Percentiles rank a stretch among this genome's conserved stretches.
Conservation (phyloP, 1,139 yeast genomes). For the Protomyces inouyei region DNA sequence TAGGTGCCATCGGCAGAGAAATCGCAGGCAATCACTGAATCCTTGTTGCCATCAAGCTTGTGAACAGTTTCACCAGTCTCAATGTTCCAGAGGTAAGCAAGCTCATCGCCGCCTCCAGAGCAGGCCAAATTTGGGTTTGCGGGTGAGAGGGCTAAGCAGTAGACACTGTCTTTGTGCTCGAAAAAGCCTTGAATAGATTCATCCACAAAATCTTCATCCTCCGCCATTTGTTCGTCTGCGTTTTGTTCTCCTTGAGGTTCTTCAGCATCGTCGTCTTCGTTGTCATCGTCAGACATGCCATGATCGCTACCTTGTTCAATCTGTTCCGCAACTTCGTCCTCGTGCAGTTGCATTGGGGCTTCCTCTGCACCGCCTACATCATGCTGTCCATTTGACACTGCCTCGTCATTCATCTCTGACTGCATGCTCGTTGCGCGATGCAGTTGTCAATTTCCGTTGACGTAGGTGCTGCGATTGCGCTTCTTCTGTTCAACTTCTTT, state of each 20-base stretch:
- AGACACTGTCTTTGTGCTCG: constrained; percentile 77
- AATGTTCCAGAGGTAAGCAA: constrained; percentile 73
- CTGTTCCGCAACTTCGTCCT: constrained; percentile 21
- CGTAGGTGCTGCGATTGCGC: too few relatives aligned
- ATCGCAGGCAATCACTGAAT: constrained; percentile 77
- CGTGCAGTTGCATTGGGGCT: not conserved
- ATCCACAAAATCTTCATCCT: constrained; percentile 52
- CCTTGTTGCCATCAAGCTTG: constrained; percentile 55
- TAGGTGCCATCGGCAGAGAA: constrained; percentile 78
- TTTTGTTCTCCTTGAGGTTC: constrained; percentile 1
- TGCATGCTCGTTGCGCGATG: too few relatives aligned
- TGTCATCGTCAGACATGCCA: constrained; percentile 18
- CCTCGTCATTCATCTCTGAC: too few relatives aligned
- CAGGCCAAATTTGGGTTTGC: constrained; percentile 72
- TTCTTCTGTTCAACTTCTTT: too few relatives aligned
- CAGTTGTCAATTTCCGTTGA: too few relatives aligned
- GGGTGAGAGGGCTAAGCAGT: constrained; percentile 74
- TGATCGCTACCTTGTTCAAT: constrained; percentile 14
- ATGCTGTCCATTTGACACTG: too few relatives aligned
- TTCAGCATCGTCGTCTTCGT: constrained; percentile 3
- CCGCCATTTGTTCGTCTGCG: not conserved
- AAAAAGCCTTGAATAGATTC: constrained; percentile 89
- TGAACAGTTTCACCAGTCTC: constrained; percentile 30
- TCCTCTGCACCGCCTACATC: not conserved
- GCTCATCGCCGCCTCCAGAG: constrained; percentile 81